Evolutionary conservation across 495 filamentous ascomycete species (phyloP).

Genomic region (Neurospora sp.): DNA sequence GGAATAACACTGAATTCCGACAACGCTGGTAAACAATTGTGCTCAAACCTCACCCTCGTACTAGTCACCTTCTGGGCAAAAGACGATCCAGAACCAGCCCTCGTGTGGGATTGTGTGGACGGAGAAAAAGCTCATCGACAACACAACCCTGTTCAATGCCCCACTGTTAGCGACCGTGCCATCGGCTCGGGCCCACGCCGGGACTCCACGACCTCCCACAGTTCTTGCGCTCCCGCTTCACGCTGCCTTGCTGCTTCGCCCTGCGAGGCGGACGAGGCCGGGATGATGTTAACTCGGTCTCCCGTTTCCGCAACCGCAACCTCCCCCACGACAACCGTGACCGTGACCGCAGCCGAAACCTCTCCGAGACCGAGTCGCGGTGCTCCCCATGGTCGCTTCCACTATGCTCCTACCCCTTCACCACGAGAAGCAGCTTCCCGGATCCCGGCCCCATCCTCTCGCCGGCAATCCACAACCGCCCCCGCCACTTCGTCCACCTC

Average conservation of each 20-base stretch:
- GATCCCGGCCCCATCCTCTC: conserved; percentile 34
- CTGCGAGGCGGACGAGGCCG: conserved; percentile 19
- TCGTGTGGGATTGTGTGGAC: not conserved
- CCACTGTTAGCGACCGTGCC: not conserved
- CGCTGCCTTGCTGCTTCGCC: conserved; percentile 7
- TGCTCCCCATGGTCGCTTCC: conserved; percentile 16
- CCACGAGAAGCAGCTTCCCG: conserved; percentile 33
- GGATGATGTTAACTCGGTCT: conserved; percentile 42
- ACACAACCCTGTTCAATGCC: not conserved
- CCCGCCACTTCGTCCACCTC: conserved; percentile 9
- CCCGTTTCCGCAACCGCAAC: conserved; percentile 31
- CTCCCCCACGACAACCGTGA: conserved; percentile 17
- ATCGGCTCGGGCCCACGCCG: conserved; percentile 9
- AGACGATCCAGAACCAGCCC: not conserved
- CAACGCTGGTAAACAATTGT: not conserved
- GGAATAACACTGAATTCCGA: not conserved
- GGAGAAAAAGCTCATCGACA: not conserved
- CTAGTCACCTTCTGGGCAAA: not conserved
- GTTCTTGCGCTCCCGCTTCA: not conserved
- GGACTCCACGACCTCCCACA: conserved; percentile 1
- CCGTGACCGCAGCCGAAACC: conserved; percentile 33
- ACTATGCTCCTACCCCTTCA: conserved; percentile 36
- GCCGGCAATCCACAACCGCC: conserved; percentile 31
- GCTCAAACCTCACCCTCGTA: not conserved
- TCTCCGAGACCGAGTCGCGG: conserved; percentile 21